Evolutionary conservation across 768 basidiomycete genomes (phyloP), one percentile per base, ranked within the genome.

Genomic region (Rhodotorula kratochvilovae): DNA sequence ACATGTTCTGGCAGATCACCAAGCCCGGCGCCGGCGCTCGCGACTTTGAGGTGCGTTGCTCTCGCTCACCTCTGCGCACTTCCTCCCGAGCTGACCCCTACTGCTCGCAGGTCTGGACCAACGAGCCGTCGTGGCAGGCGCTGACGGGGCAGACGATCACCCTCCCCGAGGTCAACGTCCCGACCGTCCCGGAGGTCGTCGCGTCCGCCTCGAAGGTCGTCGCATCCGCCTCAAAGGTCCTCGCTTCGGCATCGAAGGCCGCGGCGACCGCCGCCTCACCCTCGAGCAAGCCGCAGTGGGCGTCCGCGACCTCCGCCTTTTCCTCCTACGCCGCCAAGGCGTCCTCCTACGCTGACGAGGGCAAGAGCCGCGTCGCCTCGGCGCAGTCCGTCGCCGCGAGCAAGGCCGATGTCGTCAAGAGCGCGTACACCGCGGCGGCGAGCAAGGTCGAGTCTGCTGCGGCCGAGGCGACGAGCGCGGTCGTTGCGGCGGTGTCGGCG

Each of bases 1-100:
- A 67, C 72, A 68, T 77, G 64, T 69, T 73, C 68, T 79, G 78
- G 78, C 61, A 78, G 63, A 54, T 78, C 31, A 67, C 66, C 55
- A 73, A 75, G 35, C 78, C 78, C 5, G 78, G 78, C 29, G 61
- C 60, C 21, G 72, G 60, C 2, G 59, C 69, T 3, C 33, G 27
- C 36, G 77, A 78, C 70, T 78, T 78, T 56, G 77, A 78, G 67
- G 72, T 68, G 19, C 35, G 55, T 23, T 23, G 2, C 33, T 35
- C 25, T 17, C 27, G 25, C 19, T 31, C 27, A 12, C n/a, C 36
- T 39, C 13, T 21, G 6, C 1, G 35, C 23, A 2, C 56, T 25
- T 25, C 2, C 21, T 29, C 11, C 33, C 25, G 1, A 0, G 43
- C 51, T 63, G 12, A n/a, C 17, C 2, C 5, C 0, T 27, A 16